Evolutionary conservation across 176 grass and related monocot genomes (phyloP), one percentile per base, ranked within the genome.

Genomic region (Typha latifolia): DNA sequence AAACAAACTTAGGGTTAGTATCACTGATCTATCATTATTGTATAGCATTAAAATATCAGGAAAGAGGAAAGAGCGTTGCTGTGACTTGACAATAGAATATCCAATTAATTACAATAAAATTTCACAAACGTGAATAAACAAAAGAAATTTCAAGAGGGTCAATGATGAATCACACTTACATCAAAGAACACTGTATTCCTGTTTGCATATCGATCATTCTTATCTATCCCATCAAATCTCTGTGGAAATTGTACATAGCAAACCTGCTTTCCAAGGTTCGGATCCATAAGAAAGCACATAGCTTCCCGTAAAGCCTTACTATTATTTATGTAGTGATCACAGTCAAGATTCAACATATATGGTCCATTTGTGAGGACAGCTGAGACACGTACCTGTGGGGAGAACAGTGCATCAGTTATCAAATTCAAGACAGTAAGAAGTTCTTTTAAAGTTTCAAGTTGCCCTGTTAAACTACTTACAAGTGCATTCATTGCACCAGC

Each of bases 221-320:
- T 86, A 81, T 96, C 93, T 73, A 91, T 96, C 71, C 88, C 93
- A 22, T 96, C 93, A 2, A 96, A 96, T 61, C 93, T 89, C 83
- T 96, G 88, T 61, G 93, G 93, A 63, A 96, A 96, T 32, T 96
- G 93, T 31, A 92, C 93, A 78, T 96, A 96, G 55, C 93, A 96
- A 67, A 96, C 81, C 63, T 34, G 77, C 72, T 80, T 91, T 69
- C 93, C 93, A 66, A 96, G 80, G 72, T 96, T 96, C 75, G 93
- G 93, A 48, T 96, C 88, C 93, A 96, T 96, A 83, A 96, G 93
- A 74, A 96, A 96, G 80, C 93, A 96, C 88, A 96, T 96, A 75
- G 92, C 84, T 68, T 96, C 92, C 32, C 92, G 80, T 51, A 96
- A 49, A 62, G 92, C 92, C 75, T 89, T 96, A 73, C 92, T 96